Evolutionary conservation across 2,329 filamentous ascomycete genomes (phyloP), one percentile per base, ranked within the genome.

Genomic region (Pseudocercospora macadamiae): DNA sequence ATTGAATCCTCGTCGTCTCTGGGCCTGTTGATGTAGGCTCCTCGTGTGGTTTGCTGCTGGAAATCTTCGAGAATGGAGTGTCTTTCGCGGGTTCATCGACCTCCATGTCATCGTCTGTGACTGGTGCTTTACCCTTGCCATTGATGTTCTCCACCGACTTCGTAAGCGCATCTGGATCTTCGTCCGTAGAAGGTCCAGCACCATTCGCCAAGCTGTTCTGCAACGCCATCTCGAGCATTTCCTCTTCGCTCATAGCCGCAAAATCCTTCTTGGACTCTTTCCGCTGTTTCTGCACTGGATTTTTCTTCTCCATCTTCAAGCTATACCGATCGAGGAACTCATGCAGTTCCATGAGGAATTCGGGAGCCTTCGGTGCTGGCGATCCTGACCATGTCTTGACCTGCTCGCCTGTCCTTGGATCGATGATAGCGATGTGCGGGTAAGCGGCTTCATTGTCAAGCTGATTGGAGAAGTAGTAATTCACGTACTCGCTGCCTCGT

Each of bases 261-360:
- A 97, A 85, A 64, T 93, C 90, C 71, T 88, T 88, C 70, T 72
- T 74, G 30, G 67, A 64, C 57, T 91, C 89, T 2, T 87, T 82
- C 74, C 90, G 91, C 54, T 88, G 81, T 72, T 86, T 89, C 21
- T 91, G 89, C 3, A 99, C 91, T 0, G 95, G 95, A 71, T 99
- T 99, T 78, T 96, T 96, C 72, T 89, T 93, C 70, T 91, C 89
- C 44, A 86, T 85, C 26, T 89, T 91, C 51, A 99, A 80, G 71
- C 93, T 97, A 78, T 97, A 99, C 21, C 95, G 86, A 72, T 97
- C 95, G n/a, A 99, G 84, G 68, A 99, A 99, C 75, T 97, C 93
- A 70, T 91, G 90, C 2, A 99, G 82, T 71, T 97, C 91, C 71
- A 92, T 91, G 61, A 96, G 85, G 68, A 99, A 97, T 12, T 97